Evolutionary conservation across 2,329 filamentous ascomycete species (phyloP).

Genomic region (Fusarium drepaniforme): DNA sequence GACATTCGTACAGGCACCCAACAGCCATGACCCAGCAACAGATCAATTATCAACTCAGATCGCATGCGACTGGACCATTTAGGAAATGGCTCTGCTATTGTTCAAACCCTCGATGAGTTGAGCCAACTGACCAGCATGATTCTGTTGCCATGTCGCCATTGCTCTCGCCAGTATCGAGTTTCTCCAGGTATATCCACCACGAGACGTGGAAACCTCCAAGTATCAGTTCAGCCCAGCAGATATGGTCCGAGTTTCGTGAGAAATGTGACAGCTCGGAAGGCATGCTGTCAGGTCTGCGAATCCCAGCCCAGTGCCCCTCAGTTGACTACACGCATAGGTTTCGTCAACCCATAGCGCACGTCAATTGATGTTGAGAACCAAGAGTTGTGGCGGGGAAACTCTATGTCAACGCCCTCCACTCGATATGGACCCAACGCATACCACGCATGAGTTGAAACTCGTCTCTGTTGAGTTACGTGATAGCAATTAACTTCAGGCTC

Average conservation of each 20-base stretch:
- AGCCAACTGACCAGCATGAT: not conserved
- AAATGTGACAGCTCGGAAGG: not conserved
- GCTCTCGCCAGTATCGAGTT: not conserved
- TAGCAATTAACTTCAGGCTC: not conserved
- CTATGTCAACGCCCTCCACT: not conserved
- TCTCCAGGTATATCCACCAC: not conserved
- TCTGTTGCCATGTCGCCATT: constrained; percentile 1
- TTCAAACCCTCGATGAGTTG: not conserved
- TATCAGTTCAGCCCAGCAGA: not conserved
- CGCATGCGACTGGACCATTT: constrained; percentile 11
- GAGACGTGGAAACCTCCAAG: not conserved
- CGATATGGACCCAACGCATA: not conserved
- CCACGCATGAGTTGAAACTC: not conserved
- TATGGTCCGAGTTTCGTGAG: constrained; percentile 1
- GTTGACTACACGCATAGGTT: not conserved
- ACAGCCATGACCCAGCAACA: constrained; percentile 15
- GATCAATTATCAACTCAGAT: constrained; percentile 5
- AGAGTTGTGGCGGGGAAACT: not conserved
- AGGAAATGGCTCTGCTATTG: not conserved
- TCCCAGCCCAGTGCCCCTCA: not conserved
- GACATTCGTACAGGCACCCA: constrained; percentile 25
- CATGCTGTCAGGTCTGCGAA: not conserved
- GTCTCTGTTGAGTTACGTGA: not conserved
- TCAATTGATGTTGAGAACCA: not conserved
- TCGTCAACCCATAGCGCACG: not conserved